Base-by-base conservation (phyloP, 306 rosid genomes). In the Cicer arietinum region DNA sequence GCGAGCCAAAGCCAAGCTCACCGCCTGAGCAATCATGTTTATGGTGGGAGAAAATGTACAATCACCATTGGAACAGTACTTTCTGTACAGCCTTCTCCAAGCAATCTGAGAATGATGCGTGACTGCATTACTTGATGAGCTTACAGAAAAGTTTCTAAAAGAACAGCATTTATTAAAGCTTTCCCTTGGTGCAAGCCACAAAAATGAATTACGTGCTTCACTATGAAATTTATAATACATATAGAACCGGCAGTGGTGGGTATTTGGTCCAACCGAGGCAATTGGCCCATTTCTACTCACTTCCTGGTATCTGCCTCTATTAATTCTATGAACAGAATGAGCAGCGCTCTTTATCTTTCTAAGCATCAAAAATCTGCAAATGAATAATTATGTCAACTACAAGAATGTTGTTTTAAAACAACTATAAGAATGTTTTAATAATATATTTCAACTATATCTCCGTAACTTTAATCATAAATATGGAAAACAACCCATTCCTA, bases 11-110 rank as follows among this genome's bases (percentile, higher is more conserved):
- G 96, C 94, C 88, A 91, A 82, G 84, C 90, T 90, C 82, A 94
- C 88, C 2, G 99, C 97, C 83, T 87, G 96, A 77, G 97, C 90
- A 71, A 92, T 85, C 84, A 68, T 87, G 75, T 81, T 87, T 87
- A 92, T 80, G 48, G 89, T 70, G 77, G 81, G 62, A 79, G 81
- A 45, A 82, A 94, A 77, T 56, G 81, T 60, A 70, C 14, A 40
- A 30, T 54, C 60, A 50, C 86, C 83, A 71, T 76, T 51, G 69
- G 80, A 85, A 70, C 83, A 83, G 58, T 85, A 89, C 58, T 79
- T 92, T 53, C 78, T 78, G 70, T 82, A 84, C 56, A 94, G 77
- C 80, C 81, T 88, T 82, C 78, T 92, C 97, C 91, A 89, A 69
- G 87, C 88, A 84, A 85, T 65, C 67, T 83, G 92, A 62, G 89